Evolutionary conservation across 2,329 filamentous ascomycete species (phyloP), one percentile per base, ranked within the genome.

Genomic region (Pyrenophora tritici-repentis): DNA sequence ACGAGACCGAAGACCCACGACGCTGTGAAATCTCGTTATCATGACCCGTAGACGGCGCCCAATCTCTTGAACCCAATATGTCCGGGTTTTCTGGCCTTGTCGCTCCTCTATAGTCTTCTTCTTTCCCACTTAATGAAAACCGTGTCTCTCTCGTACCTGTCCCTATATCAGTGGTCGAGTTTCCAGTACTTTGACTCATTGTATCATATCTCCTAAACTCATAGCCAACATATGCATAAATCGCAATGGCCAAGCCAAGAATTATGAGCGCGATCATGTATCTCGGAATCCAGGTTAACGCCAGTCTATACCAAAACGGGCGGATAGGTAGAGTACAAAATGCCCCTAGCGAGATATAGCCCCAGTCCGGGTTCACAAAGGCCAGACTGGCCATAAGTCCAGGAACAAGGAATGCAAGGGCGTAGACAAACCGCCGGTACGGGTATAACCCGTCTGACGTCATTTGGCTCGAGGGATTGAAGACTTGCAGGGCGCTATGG

Each of bases 401-500:
- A 0, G 89, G 87, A 4, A 88, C 71, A 1, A 83, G 54, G 13
- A 85, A 66, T 69, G 84, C 88, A 24, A 78, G 62, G 13, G 73
- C 65, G 57, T 87, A 88, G 4, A 88, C 83, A 18, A 77, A 75
- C 16, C 81, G 76, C 3, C 88, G 83, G 56, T 86, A 87, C 2
- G 83, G 84, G 66, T 89, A 89, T 0, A 93, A 78, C 0, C 88
- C 88, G 38, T 85, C 83, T 53, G 83, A 78, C 2, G 83, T 80
- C 39, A 51, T 66, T 38, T 35, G 63, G 12, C 65, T 64, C 2
- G 66, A 66, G 0, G 85, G 83, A 17, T 81, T 80, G 59, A 91
- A 86, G 44, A 93, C 86, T 70, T 88, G 89, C 9, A 91, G 74
- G 2, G 83, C 84, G 42, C 86, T 88, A 67, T 93, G 89, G 7